Evolutionary conservation across 75 land plant species (phyloP), one percentile per base, ranked within the genome.

Genomic region (Isoetes taiwanensis): DNA sequence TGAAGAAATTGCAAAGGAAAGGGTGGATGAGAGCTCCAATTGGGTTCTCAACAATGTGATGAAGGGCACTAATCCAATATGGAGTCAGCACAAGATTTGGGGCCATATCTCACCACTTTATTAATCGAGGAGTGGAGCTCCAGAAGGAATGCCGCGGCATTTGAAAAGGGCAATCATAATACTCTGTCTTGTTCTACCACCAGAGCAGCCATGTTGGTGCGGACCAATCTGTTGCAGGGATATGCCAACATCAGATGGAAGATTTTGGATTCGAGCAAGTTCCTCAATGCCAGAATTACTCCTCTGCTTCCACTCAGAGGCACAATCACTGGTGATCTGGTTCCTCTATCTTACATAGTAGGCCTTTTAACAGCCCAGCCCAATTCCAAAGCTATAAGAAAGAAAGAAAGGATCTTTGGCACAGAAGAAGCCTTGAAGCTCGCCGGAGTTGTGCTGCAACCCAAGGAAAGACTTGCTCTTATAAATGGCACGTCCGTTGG

Each of bases 401-500:
- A 8, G 25, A 23, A 46, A 19, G 6, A 4, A 6, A 46, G 50
- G 12, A n/a, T 16, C 6, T 6, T n/a, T 23, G 16, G 21, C n/a
- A n/a, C n/a, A 19, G 12, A 46, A 19, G 50, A 46, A 19, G 50
- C 50, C 6, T 23, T 46, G 21, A 6, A 46, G 50, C 50, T 46
- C 5, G 50, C 50, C 8, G 50, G 50, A 6, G 50, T 46, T 46
- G 50, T 19, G 16, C 50, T 46, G n/a, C 50, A 4, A n/a, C 50
- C 50, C 6, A 46, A 46, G 19, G 50, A 46, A 46, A 23, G 50
- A 8, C 16, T 46, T 6, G 50, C 50, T 5, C 50, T 46, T 46
- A 23, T 46, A n/a, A 46, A 46, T 46, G 50, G 50, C 25, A 46
- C 50, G 5, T 46, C 50, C 4, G 50, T 23, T 5, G 50, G 50